These are phyloP conservation scores for Colletotrichum theobromicola DNA, from an alignment of 2,329 filamentous ascomycete species.

Conservation along the genomic window DNA sequence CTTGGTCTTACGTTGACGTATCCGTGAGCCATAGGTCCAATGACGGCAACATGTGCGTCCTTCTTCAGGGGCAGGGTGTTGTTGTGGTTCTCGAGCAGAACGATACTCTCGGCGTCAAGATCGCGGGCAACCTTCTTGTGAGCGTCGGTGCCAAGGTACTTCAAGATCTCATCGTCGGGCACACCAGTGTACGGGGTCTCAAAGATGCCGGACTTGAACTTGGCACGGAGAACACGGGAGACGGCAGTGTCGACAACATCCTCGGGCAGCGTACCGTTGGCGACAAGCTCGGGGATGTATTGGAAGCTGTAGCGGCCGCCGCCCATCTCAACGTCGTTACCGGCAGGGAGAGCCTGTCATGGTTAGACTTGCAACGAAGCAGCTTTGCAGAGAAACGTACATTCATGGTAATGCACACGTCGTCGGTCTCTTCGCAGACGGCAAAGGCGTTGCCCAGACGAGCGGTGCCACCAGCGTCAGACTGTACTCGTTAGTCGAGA, in stretches of 20 bases:
- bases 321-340: constrained; percentile 79
- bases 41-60: constrained; percentile 72
- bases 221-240: constrained; percentile 66
- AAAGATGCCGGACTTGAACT: constrained; percentile 74
- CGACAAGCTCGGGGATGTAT: constrained; percentile 68
- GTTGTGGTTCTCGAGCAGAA: constrained; percentile 64
- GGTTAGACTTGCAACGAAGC: not conserved
- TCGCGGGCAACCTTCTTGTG: constrained; percentile 64
- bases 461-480: constrained; percentile 74
- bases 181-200: constrained; percentile 71
- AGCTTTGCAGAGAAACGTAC: constrained; percentile 32
- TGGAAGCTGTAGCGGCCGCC: constrained; percentile 75
- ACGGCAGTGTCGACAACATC: constrained; percentile 70
- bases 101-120: constrained; percentile 68
- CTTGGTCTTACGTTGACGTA: constrained; percentile 66
- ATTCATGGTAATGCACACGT: constrained; percentile 66
- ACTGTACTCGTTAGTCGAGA: constrained; percentile 15
- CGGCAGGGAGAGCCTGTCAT: constrained; percentile 63
- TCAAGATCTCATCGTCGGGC: constrained; percentile 56
- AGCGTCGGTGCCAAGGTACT: constrained; percentile 67
- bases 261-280: constrained; percentile 64
- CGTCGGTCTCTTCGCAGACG: constrained; percentile 68
- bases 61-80: constrained; percentile 61
- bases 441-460: constrained; percentile 68
- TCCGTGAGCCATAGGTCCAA: constrained; percentile 76